Conservation (phyloP, 139 green algal species). For the Nannochloris sp. region DNA sequence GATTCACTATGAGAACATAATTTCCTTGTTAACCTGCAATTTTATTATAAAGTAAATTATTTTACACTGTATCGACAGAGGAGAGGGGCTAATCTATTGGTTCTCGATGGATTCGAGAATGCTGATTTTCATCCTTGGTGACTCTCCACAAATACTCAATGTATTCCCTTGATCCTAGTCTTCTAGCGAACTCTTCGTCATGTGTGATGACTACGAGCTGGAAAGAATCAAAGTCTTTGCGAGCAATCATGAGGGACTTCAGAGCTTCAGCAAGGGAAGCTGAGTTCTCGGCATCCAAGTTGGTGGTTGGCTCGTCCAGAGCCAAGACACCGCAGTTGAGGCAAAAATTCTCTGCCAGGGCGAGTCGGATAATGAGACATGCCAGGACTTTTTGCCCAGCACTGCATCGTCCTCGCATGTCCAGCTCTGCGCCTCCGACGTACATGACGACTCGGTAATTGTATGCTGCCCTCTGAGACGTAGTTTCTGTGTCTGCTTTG, state of each 20-base stretch:
- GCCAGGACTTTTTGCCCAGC: constrained; percentile 93
- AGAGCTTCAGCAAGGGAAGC: constrained; percentile 73
- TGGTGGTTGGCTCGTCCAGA: constrained; percentile 98
- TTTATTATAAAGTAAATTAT: no score
- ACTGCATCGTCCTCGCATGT: constrained; percentile 95
- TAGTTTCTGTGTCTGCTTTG: constrained; percentile 65
- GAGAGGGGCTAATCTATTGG: not conserved
- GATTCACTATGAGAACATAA: no score
- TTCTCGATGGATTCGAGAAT: constrained; percentile 56
- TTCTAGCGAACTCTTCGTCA: constrained; percentile 79
- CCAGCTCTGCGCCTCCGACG: constrained; percentile 78
- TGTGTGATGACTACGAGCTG: constrained; percentile 99
- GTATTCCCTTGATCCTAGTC: constrained; percentile 63
- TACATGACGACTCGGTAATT: constrained; percentile 95
- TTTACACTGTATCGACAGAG: no score
- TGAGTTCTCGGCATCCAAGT: constrained; percentile 81
- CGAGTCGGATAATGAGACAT: constrained; percentile 95
- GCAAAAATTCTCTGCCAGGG: constrained; percentile 96
- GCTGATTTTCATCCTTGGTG: constrained; percentile 75
- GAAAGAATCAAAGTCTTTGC: constrained; percentile 82
- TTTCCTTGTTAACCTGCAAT: no score
- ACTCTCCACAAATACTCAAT: constrained; percentile 74
- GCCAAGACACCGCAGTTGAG: constrained; percentile 96
- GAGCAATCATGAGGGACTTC: constrained; percentile 62
- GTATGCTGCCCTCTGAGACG: constrained; percentile 60